A percentile compares a stretch with the other conserved stretches of the same genome.
Evolutionary conservation across 441 rosid genomes (phyloP).

Genomic region (Pelargonium myrrhifolium): DNA sequence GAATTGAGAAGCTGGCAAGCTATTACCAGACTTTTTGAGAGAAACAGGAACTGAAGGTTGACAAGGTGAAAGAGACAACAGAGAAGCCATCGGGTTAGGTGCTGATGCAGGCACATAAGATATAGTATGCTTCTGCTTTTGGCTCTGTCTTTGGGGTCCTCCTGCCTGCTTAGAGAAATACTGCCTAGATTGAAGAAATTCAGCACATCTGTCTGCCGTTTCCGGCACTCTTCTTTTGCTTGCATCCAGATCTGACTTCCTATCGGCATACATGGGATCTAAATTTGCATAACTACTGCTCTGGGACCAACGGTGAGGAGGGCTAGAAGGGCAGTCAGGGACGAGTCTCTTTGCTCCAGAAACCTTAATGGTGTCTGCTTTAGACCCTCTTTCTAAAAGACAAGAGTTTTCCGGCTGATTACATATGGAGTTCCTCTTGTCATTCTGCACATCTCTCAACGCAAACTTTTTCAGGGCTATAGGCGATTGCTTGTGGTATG

Average conservation of each 20-base stretch:
- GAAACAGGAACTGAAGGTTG: constrained; percentile 1
- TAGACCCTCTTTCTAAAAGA: constrained; percentile 6
- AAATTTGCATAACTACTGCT: background rate
- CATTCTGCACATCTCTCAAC: constrained; percentile 9
- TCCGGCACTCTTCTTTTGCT: constrained; percentile 3
- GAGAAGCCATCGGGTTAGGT: background rate
- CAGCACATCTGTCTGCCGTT: background rate
- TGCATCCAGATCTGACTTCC: background rate
- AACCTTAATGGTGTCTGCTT: constrained; percentile 1
- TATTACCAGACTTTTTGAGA: background rate
- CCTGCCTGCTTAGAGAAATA: background rate
- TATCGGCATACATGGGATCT: background rate
- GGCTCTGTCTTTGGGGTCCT: background rate
- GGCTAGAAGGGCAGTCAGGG: constrained; percentile 10
- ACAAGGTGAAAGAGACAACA: background rate
- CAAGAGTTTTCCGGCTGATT: background rate
- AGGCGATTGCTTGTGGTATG: constrained; percentile 8
- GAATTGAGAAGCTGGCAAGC: background rate
- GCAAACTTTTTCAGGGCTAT: constrained; percentile 3
- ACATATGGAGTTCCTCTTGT: background rate
- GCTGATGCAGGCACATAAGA: background rate
- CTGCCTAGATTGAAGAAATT: background rate
- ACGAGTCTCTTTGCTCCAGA: constrained; percentile 6
- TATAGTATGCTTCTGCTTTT: constrained; percentile 1
- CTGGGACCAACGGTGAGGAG: background rate